These are phyloP conservation scores for Ailanthus altissimus DNA, from an alignment of 345 rosid species.

Conservation along the genomic window DNA sequence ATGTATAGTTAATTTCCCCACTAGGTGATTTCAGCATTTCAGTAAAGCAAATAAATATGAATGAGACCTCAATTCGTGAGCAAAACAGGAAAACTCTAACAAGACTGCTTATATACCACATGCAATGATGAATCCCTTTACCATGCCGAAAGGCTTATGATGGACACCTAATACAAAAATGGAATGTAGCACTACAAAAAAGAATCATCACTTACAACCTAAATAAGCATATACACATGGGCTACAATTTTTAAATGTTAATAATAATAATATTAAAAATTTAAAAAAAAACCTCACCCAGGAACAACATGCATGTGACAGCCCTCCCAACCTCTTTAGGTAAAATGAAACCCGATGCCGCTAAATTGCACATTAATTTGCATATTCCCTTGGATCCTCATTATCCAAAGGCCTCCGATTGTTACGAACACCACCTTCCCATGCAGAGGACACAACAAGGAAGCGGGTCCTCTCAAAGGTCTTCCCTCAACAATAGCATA, in stretches of 20 bases:
- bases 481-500: conserved; percentile 55
- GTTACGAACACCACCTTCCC: conserved; percentile 89
- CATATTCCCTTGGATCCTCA: conserved; percentile 77
- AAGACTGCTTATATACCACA: not conserved
- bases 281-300: conserved; percentile 59
- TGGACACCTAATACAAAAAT: not conserved
- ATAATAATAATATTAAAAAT: too few species aligned
- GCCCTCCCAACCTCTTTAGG: conserved; percentile 53
- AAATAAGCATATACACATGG: not conserved
- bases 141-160: not conserved
- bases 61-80: not conserved
- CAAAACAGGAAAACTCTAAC: not conserved
- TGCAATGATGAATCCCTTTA: too few species aligned
- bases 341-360: conserved; percentile 93
- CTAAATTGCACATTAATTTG: conserved; percentile 64
- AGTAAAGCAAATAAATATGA: not conserved
- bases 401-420: conserved; percentile 67
- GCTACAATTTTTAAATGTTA: not conserved
- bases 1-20: not conserved
- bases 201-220: conserved; percentile 9
- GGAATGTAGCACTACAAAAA: not conserved
- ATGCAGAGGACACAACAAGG: conserved; percentile 86
- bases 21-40: not conserved
- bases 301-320: conserved; percentile 61
- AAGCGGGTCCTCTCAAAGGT: conserved; percentile 46